Evolutionary conservation across 1,284 basidiomycete species (phyloP), one percentile per base, ranked within the genome.

Genomic region (Thelephora terrestris): DNA sequence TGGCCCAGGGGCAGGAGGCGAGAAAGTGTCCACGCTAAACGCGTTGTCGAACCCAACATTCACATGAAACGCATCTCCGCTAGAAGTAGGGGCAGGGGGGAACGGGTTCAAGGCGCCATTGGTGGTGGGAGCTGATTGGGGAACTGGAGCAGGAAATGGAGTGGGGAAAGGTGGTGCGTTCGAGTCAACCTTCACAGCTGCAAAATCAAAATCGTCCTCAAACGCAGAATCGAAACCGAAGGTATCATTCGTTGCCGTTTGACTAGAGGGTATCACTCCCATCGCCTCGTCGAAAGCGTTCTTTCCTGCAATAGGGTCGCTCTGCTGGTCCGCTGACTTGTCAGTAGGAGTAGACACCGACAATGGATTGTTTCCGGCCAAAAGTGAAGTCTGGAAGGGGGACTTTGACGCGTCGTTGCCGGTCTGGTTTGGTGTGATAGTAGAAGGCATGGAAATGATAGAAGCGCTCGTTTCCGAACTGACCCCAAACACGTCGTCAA

Each of bases 171-270:
- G 50, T 39, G 24, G 36, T 40, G 21, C 39, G 36, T 16, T 60
- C 5, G 61, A 50, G 17, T 68, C 69, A 9, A 73, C 68, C 1
- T 74, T 67, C 3, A 76, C 70, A 42, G 77, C 70, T 1, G 68
- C 71, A 55, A 93, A 93, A 65, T 92, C 89, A 61, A 92, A 91
- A 54, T 87, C 85, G 57, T 91, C 89, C 32, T 92, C 90, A 57
- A 92, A 92, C n/a, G 71, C 74, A 48, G 76, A 69, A 50, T 83
- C 84, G 51, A 88, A 84, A 9, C 18, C 54, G 50, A 35, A 58
- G 53, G 14, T 68, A 58, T 3, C 71, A 64, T 17, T 59, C 49
- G 2, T 70, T 58, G 7, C 67, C 60, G 32, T 56, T 57, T 53
- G 50, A 34, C 70, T 63, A 7, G 59, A 55, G 2, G 78, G 67